Conservation (phyloP, 2,329 filamentous ascomycete species). For the Penicillium sclerotigenum region DNA sequence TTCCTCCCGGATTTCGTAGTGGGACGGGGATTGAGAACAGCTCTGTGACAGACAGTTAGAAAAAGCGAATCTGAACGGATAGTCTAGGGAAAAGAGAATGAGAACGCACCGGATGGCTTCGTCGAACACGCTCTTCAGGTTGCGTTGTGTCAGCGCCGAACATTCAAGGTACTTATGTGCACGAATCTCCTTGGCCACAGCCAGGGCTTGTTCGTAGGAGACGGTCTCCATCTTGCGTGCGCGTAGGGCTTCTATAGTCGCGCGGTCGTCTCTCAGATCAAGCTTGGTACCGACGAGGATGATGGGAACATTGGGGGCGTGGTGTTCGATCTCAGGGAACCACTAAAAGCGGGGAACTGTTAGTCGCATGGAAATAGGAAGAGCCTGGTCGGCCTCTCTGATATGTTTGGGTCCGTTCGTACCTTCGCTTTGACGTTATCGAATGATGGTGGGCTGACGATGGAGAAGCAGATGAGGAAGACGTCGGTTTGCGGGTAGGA, state of each 20-base stretch:
- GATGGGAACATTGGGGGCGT: constrained; percentile 91
- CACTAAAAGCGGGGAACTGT: constrained; percentile 56
- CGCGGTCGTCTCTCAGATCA: constrained; percentile 84
- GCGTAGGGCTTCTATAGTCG: constrained; percentile 75
- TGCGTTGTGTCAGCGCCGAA: constrained; percentile 92
- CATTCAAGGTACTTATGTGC: constrained; percentile 98
- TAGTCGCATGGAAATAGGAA: constrained; percentile 1
- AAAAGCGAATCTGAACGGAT: neutral
- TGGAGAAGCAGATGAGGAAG: constrained; percentile 97
- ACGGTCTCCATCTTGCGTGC: constrained; percentile 97
- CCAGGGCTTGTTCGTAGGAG: constrained; percentile 84
- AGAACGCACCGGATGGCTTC: constrained; percentile 85
- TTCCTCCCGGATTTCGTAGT: constrained; percentile 43
- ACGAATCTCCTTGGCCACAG: constrained; percentile 88
- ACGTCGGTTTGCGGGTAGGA: constrained; percentile 99
- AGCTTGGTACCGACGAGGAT: constrained; percentile 97
- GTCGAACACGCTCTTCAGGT: constrained; percentile 97
- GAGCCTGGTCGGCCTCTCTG: neutral
- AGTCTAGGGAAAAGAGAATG: neutral
- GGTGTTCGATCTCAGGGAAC: constrained; percentile 96
- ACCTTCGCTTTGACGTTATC: constrained; percentile 99
- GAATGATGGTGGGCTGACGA: constrained; percentile 94
- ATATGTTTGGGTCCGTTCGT: constrained; percentile 20
- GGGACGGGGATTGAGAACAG: constrained; percentile 49
- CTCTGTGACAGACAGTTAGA: constrained; percentile 28